These are phyloP conservation scores for Guillardia theta DNA, from an alignment of 78 protist genomes.

Conservation along the genomic window DNA sequence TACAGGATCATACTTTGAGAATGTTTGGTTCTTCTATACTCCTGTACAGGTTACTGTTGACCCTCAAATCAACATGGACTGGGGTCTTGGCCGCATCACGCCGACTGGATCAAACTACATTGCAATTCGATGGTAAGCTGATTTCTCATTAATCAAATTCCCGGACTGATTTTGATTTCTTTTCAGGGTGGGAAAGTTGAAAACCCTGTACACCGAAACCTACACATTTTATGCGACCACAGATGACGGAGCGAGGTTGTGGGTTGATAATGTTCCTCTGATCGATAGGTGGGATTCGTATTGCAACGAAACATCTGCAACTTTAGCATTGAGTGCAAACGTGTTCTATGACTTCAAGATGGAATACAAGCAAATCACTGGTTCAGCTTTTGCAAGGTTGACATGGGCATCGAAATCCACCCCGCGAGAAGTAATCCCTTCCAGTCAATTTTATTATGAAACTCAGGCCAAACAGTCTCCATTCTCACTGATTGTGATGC, in stretches of 20 bases:
- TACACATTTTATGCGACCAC: constrained; percentile 35
- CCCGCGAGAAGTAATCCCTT: background rate
- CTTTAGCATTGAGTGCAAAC: constrained; percentile 23
- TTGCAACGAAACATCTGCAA: constrained; percentile 36
- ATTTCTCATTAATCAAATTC: too few relatives aligned
- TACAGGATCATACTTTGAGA: constrained; percentile 15
- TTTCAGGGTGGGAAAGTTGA: constrained; percentile 30
- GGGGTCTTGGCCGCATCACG: constrained; percentile 14
- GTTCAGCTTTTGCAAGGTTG: constrained; percentile 24
- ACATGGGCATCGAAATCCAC: background rate
- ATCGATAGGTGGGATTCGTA: constrained; percentile 4
- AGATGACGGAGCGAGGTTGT: constrained; percentile 32
- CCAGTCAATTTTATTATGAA: background rate
- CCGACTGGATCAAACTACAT: constrained; percentile 17
- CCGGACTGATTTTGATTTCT: too few relatives aligned
- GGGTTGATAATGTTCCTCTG: constrained; percentile 28
- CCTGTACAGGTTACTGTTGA: constrained; percentile 35
- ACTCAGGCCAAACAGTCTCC: constrained; percentile 14
- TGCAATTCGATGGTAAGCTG: background rate
- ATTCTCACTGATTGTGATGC: background rate
- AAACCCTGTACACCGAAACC: background rate
- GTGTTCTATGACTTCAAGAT: constrained; percentile 16
- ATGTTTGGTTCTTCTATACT: constrained; percentile 28
- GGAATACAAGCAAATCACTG: constrained; percentile 36
- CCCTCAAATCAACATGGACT: constrained; percentile 37